phyloP scores from a whole-genome alignment of 2,329 filamentous ascomycete genomes.

The Akanthomyces dipterigenus region DNA sequence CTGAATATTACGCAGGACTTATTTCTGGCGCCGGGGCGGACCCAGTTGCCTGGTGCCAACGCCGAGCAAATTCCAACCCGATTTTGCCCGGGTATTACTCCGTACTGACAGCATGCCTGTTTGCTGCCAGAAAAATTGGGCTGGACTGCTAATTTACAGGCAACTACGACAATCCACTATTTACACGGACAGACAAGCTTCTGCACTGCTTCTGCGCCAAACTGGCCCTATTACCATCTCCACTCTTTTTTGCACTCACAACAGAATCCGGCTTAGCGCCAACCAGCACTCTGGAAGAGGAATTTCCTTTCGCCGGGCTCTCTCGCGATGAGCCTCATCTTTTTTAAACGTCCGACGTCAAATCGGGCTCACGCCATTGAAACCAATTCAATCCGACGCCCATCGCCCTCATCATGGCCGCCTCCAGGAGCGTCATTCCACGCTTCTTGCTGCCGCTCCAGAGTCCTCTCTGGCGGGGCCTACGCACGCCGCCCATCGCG shows the following conservation, averaged over 20 bases:
- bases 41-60: not conserved
- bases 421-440: slow-evolving; percentile 50
- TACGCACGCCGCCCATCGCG: slow-evolving; percentile 24
- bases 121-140: not conserved
- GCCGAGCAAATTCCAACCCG: slow-evolving; percentile 1
- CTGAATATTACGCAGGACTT: slow-evolving; percentile 25
- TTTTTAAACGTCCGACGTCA: not conserved
- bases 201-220: not conserved
- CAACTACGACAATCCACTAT: no score
- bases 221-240: slow-evolving; percentile 7
- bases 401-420: slow-evolving; percentile 36
- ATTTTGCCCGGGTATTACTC: not conserved
- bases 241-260: not conserved
- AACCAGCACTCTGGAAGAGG: not conserved
- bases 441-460: slow-evolving; percentile 62
- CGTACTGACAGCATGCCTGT: not conserved
- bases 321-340: not conserved
- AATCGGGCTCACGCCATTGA: no score
- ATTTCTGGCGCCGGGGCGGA: not conserved
- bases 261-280: not conserved
- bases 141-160: no score
- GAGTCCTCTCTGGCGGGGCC: slow-evolving; percentile 46
- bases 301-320: slow-evolving; percentile 10
- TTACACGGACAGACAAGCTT: not conserved
- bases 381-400: not conserved